Base-by-base conservation (phyloP, 148 eudicot genomes). In the Fagopyrum homotropicum region DNA sequence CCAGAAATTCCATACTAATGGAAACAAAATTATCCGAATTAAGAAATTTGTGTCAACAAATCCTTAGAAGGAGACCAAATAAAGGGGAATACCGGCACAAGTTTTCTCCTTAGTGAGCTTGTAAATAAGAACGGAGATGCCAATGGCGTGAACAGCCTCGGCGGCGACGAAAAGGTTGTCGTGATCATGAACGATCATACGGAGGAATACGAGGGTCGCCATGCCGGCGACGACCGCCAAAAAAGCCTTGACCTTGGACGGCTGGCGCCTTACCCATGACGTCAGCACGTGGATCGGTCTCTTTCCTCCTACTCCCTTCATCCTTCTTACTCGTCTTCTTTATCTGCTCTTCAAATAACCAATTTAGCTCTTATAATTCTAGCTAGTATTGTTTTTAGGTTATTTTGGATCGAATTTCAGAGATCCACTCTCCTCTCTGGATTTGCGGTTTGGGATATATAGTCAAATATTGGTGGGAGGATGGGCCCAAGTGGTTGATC, bases 91-190 rank as follows among this genome's bases (percentile, higher is more conserved):
- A 93, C 98, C 98, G 5, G 98, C 98, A 69, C 98, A 93, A 80
- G 98, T 91, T 79, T 85, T 93, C 72, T 90, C 93, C 84, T 89
- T 90, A 70, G 85, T 85, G 82, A 93, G 93, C 80, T 93, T 93
- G 74, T 85, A 93, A 69, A 93, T 89, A 45, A 93, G 97, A 50
- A 93, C 90, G 5, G 82, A 85, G 30, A 91, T 88, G 4, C 98
- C 98, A 47, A 93, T 78, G 45, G 89, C 84, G 74, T 93, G 98
- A 71, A 93, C 97, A 63, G 93, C 92, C 74, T 93, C 98, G 29
- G 98, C 89, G 5, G 97, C 97, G 35, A 91, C 93, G 69, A 91
- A 93, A 45, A 93, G 90, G 74, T 91, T 93, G 59, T 93, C 98
- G 79, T 93, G 97, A 77, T 93, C 97, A 71, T 85, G 89, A 0